Conservation (phyloP, 352 stramenopile species). For the Pythium utonaiense region DNA sequence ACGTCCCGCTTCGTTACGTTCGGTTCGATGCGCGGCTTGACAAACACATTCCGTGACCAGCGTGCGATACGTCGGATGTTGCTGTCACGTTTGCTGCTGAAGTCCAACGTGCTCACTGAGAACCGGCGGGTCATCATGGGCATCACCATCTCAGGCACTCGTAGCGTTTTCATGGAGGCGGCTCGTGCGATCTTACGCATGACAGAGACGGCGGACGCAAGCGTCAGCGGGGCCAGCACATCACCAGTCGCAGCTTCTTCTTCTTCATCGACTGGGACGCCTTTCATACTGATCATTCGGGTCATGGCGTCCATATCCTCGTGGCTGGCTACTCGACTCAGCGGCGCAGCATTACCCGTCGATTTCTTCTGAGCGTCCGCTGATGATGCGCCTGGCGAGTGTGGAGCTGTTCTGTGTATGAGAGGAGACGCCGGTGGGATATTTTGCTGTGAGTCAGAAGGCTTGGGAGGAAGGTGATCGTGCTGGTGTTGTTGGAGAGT, state of each 20-base stretch:
- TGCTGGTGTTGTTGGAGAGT: conserved; percentile 30
- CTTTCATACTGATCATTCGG: conserved; percentile 9
- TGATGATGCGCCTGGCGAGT: not conserved
- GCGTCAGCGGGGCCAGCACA: not conserved
- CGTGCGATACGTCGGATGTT: not conserved
- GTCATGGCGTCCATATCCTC: conserved; percentile 1
- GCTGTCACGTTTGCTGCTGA: conserved; percentile 8
- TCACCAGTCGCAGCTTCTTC: not conserved
- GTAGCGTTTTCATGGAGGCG: not conserved
- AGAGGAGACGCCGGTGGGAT: not conserved
- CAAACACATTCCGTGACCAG: conserved; percentile 6
- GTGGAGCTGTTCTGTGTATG: not conserved
- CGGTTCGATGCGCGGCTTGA: conserved; percentile 7
- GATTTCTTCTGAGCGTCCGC: not conserved
- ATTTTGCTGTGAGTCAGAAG: not conserved
- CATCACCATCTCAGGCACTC: conserved; percentile 18
- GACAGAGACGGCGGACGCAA: conserved; percentile 5
- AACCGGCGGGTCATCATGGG: conserved; percentile 38
- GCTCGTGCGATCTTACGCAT: not conserved
- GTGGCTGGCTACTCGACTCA: not conserved
- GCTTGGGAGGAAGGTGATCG: not conserved
- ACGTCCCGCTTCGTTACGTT: conserved; percentile 32
- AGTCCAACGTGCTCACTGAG: conserved; percentile 27
- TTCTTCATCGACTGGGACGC: not conserved
- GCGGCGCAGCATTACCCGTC: not conserved